These are phyloP conservation scores for Wilhelminamyces savonicus DNA, from an alignment of 805 yeast species.

Conservation along the genomic window DNA sequence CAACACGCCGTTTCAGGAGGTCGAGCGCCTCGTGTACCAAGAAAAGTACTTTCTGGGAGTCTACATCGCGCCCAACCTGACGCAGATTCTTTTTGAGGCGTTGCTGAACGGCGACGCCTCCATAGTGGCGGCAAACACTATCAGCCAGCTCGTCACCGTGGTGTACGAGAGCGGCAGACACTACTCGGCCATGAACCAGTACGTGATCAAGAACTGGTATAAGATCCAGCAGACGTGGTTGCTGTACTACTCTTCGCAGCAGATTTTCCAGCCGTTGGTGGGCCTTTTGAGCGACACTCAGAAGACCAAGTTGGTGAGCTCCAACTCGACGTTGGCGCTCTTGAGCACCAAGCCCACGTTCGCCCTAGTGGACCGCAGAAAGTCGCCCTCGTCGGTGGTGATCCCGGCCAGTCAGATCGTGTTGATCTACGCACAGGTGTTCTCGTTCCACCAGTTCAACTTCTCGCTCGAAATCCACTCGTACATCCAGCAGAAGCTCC, in stretches of 20 bases:
- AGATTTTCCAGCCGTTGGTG: slow-evolving; percentile 12
- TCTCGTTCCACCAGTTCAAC: slow-evolving; percentile 30
- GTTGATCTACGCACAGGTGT: slow-evolving; percentile 23
- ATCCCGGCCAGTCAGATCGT: slow-evolving; percentile 30
- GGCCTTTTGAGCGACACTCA: slow-evolving; percentile 9
- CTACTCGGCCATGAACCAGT: slow-evolving; percentile 24
- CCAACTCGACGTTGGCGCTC: slow-evolving; percentile 11
- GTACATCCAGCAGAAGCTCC: slow-evolving; percentile 13
- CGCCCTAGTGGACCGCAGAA: slow-evolving; percentile 14
- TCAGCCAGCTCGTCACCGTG: slow-evolving; percentile 12
- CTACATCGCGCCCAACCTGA: slow-evolving; percentile 19
- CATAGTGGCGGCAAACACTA: slow-evolving; percentile 5
- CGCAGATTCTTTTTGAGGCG: slow-evolving; percentile 15
- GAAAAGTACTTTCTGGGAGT: slow-evolving; percentile 26
- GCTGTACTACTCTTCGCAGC: slow-evolving; percentile 11
- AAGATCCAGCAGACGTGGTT: slow-evolving; percentile 15
- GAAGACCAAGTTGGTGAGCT: slow-evolving; percentile 4
- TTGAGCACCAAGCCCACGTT: slow-evolving; percentile 17
- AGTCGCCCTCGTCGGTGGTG: slow-evolving; percentile 12
- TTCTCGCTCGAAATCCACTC: slow-evolving; percentile 21
- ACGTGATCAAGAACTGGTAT: slow-evolving; percentile 24
- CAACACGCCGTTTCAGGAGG: slow-evolving; percentile 11
- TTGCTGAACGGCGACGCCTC: slow-evolving; percentile 8
- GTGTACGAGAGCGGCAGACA: slow-evolving; percentile 24
- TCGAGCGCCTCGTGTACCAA: slow-evolving; percentile 16